phyloP scores from a whole-genome alignment of 257 asterid genomes.

The Osmanthus fragrans region DNA sequence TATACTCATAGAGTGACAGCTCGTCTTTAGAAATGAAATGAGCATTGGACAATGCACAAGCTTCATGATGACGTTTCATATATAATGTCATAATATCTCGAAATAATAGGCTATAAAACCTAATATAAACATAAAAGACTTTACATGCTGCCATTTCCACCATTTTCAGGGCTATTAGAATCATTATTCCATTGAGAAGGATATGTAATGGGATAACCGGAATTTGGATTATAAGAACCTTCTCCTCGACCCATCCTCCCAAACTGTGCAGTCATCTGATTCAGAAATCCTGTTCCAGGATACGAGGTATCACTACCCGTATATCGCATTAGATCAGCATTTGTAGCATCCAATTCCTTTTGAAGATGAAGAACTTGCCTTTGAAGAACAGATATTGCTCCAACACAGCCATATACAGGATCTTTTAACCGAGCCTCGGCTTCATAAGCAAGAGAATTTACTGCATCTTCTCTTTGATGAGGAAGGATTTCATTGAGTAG shows the following conservation, averaged over 20 bases:
- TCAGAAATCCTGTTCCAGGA: not conserved
- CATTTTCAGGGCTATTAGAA: not conserved
- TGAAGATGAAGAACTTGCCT: constrained; percentile 29
- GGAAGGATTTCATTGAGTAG: constrained; percentile 28
- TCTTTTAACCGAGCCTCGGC: constrained; percentile 31
- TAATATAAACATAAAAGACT: not conserved
- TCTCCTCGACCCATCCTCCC: constrained; percentile 7
- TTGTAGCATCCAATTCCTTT: constrained; percentile 31
- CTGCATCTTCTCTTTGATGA: constrained; percentile 32
- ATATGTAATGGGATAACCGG: not conserved
- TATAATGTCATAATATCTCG: not conserved
- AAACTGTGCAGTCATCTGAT: not conserved
- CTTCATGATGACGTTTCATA: not conserved
- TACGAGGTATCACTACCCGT: constrained; percentile 8
- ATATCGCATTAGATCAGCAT: constrained; percentile 33
- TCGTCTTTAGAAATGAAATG: not conserved
- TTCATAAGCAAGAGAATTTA: constrained; percentile 31
- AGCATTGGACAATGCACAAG: not conserved
- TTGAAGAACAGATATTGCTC: constrained; percentile 35
- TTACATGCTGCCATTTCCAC: not conserved
- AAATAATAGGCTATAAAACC: not conserved
- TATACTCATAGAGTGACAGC: not conserved
- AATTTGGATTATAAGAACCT: not conserved
- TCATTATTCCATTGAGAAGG: constrained; percentile 17
- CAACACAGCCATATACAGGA: constrained; percentile 37